Conservation (phyloP, 2,329 filamentous ascomycete genomes). For the Botrytis deweyae region DNA sequence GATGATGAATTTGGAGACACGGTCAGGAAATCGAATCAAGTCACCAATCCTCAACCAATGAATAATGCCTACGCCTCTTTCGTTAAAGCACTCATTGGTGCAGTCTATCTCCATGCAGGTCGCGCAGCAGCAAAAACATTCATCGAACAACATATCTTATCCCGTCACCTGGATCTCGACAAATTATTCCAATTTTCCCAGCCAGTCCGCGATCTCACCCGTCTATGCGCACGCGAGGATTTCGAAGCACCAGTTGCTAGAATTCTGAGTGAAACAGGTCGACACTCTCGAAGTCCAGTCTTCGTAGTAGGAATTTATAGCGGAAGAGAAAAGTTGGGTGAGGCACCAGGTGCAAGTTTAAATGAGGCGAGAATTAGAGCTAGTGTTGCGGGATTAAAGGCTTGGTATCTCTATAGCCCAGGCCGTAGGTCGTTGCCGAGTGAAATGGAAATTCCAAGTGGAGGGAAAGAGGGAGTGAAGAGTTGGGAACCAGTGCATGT, state of each 20-base stretch:
- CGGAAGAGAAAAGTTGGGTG: constrained; percentile 85
- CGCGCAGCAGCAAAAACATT: constrained; percentile 77
- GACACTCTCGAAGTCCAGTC: constrained; percentile 79
- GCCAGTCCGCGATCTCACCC: constrained; percentile 78
- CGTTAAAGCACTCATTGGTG: constrained; percentile 79
- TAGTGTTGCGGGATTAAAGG: constrained; percentile 80
- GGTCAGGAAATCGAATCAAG: constrained; percentile 36
- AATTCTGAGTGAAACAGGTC: constrained; percentile 86
- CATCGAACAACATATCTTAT: constrained; percentile 79
- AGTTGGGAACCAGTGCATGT: constrained; percentile 56
- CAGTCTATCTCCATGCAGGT: constrained; percentile 83
- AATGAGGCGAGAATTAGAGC: constrained; percentile 76
- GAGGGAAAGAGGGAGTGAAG: constrained; percentile 40
- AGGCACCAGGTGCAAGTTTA: constrained; percentile 78
- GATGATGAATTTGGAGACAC: constrained; percentile 82
- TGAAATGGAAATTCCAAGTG: constrained; percentile 48
- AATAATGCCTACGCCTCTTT: constrained; percentile 67
- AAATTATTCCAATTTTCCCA: constrained; percentile 80
- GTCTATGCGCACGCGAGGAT: constrained; percentile 82
- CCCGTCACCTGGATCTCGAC: constrained; percentile 72
- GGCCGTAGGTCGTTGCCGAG: constrained; percentile 29
- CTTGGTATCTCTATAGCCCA: constrained; percentile 96
- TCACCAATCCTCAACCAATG: constrained; percentile 33
- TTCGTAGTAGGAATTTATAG: constrained; percentile 94
- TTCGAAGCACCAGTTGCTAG: constrained; percentile 86